Base-by-base conservation (phyloP, 169 alveolate genomes). In the Eimeria acervulina region DNA sequence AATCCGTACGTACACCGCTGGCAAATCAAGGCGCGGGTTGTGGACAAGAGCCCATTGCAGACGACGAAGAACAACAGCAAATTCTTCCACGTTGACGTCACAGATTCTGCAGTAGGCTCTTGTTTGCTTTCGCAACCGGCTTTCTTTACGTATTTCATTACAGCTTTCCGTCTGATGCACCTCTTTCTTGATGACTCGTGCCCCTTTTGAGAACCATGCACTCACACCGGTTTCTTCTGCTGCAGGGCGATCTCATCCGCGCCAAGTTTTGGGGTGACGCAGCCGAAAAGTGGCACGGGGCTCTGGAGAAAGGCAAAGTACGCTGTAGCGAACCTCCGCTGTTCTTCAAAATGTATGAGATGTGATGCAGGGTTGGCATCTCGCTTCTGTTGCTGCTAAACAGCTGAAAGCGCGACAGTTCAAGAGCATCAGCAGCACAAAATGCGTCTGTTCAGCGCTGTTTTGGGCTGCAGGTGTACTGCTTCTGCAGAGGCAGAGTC, bases 191-290 rank as follows among this genome's bases (percentile, higher is more conserved):
- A 72, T 33, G 47, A 31, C 26, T 8, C 52, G 31, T 72, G 23
- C 31, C 83, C 19, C n/a, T 15, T 0, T 7, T 15, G 13, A 38
- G 31, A 17, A 51, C 15, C 21, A 10, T 51, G 21, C 21, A 51
- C 59, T 51, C 59, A 51, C 52, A 17, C 51, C 31, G 21, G 1
- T 36, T 33, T 17, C 52, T 36, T 36, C 26, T 78, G 66, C 33
- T 36, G 83, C 83, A 94, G 96, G 96, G 96, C 3, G 94, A 83
- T 28, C 26, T 78, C 28, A 94, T 94, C 70, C 94, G 96, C 31
- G 96, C 96, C 61, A 81, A 72, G 83, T 94, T 94, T 59, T 94
- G 96, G 96, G 95, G 96, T 3, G 96, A 94, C 90, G 96, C 96
- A 5, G 94, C 95, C 13, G 96, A 94, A 42, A 83, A 94, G 72